Evolutionary conservation across 1,284 basidiomycete genomes (phyloP).

Genomic region (Melampsora abietis-canadensis): DNA sequence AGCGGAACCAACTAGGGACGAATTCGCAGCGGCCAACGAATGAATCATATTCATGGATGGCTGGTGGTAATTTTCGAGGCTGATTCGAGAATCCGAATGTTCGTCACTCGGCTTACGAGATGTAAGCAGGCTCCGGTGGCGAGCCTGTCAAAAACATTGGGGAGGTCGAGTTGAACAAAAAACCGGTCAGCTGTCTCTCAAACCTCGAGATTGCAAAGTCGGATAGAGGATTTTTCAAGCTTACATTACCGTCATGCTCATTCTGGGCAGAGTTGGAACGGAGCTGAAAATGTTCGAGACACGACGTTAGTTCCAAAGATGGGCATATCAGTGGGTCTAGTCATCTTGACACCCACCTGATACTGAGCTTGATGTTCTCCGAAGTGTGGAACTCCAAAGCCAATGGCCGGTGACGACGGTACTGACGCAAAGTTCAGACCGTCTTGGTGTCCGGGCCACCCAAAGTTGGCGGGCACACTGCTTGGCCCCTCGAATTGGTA

Average conservation of each 20-base stretch:
- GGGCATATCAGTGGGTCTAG: neutral
- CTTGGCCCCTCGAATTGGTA: constrained; percentile 4
- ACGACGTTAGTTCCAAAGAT: neutral
- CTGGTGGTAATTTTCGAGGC: neutral
- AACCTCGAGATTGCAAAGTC: no score
- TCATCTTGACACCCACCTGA: neutral
- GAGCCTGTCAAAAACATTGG: neutral
- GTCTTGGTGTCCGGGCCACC: neutral
- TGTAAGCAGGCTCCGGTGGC: neutral
- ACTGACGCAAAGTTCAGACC: constrained; percentile 17
- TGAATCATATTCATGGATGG: neutral
- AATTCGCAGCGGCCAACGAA: no score
- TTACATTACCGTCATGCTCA: constrained; percentile 2
- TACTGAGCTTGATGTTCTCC: constrained; percentile 2
- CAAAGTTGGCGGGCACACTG: constrained; percentile 21
- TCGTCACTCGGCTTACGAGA: neutral
- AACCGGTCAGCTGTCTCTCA: no score
- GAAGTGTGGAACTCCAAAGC: neutral
- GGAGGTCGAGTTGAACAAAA: neutral
- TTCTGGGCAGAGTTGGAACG: neutral
- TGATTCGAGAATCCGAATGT: neutral
- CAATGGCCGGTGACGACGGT: constrained; percentile 20
- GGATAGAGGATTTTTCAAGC: neutral
- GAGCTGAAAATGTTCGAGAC: neutral
- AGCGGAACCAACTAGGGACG: neutral